Evolutionary conservation across 2,329 filamentous ascomycete genomes (phyloP).

Genomic region (Ilyonectria sp.): DNA sequence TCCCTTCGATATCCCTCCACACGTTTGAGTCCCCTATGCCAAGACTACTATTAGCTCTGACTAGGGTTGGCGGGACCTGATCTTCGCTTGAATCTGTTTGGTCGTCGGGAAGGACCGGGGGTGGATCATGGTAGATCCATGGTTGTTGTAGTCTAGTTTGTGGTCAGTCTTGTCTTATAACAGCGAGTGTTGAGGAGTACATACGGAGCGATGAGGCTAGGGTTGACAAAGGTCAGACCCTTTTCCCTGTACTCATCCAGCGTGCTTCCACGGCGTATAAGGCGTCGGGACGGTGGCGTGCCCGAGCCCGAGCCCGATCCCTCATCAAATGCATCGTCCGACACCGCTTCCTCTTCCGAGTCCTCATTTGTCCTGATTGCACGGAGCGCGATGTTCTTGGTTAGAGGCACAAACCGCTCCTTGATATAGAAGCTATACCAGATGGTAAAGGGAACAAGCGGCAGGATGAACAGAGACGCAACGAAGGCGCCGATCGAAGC

Average conservation of each 20-base stretch:
- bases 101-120: slow-evolving; percentile 53
- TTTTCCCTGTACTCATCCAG: slow-evolving; percentile 81
- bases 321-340: slow-evolving; percentile 57
- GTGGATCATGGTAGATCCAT: slow-evolving; percentile 76
- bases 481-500: slow-evolving; percentile 82
- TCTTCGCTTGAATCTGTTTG: slow-evolving; percentile 48
- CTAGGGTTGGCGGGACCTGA: slow-evolving; percentile 48
- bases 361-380: slow-evolving; percentile 78
- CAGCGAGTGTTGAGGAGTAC: slow-evolving; percentile 49
- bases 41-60: slow-evolving; percentile 54
- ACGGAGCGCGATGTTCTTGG: slow-evolving; percentile 90
- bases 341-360: slow-evolving; percentile 52
- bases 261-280: slow-evolving; percentile 72
- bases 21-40: slow-evolving; percentile 59
- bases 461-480: slow-evolving; percentile 80
- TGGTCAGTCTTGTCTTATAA: slow-evolving; percentile 32
- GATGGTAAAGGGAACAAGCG: slow-evolving; percentile 83
- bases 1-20: slow-evolving; percentile 50
- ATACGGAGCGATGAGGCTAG: slow-evolving; percentile 78
- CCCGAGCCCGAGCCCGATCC: slow-evolving; percentile 40
- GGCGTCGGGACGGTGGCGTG: slow-evolving; percentile 55
- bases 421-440: slow-evolving; percentile 92
- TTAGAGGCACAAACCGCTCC: slow-evolving; percentile 87
- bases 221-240: slow-evolving; percentile 81
- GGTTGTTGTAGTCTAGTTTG: slow-evolving; percentile 74